Base-by-base conservation (phyloP, 2,329 filamentous ascomycete genomes). In the Ophiocordyceps camponoti-leonardi region DNA sequence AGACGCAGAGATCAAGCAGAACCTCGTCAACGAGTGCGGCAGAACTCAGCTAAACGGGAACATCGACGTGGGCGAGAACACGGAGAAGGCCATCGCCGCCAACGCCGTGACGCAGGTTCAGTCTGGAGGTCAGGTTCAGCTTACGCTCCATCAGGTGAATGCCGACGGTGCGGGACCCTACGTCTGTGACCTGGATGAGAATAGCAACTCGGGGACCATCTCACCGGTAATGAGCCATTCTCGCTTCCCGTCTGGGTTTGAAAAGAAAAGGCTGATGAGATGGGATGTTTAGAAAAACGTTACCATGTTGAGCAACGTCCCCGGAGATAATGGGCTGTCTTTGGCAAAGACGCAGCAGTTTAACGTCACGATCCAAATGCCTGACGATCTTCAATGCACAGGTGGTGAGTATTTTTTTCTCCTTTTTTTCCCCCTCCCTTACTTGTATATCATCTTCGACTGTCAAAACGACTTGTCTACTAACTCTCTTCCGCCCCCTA, bases 51-150 rank as follows among this genome's bases (percentile, higher is more conserved):
- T 74, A 42, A 54, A 63, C 45, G 79, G 79, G 41, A 75, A 72
- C 63, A 81, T 82, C 54, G 73, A 81, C 50, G 66, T 81, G 45
- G 69, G 67, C 33, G 68, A 72, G 57, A 69, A 68, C 51, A 75
- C 70, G 1, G 70, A 76, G 57, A 67, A 69, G 47, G 68, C 68
- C 5, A 50, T 77, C 3, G 58, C 66, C 6, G 66, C 65, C 6
- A 50, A 53, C 1, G 54, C 61, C 4, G 68, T 77, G 4, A 77
- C 73, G 2, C 60, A 68, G 47, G 73, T 76, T 44, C 55, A 65
- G 50, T 51, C 61, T 2, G 72, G 72, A 28, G 61, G 60, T 31
- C 48, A 62, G 40, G 37, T 77, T 30, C 63, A 26, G 2, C 23
- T 50, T n/a, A 47, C 44, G 7, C 39, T 50, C 13, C 49, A 50